Conservation (phyloP, 1,284 basidiomycete species). For the Ceratobasidium sp. region DNA sequence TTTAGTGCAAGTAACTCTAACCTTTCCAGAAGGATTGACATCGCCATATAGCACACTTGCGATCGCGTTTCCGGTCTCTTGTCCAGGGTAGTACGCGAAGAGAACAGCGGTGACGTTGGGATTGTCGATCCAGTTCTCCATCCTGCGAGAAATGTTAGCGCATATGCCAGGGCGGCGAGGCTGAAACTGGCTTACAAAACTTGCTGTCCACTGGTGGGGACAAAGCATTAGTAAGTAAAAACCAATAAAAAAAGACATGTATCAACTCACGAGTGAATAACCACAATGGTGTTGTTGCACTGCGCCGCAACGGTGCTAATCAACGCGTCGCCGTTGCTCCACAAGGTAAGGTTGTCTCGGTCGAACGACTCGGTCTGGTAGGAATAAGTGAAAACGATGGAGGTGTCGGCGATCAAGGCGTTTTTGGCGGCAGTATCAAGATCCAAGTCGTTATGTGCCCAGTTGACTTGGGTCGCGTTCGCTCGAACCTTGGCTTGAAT, state of each 20-base stretch:
- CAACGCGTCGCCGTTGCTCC: constrained; percentile 74
- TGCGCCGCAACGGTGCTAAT: constrained; percentile 51
- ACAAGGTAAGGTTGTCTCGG: constrained; percentile 81
- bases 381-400: constrained; percentile 76
- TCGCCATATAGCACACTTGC: constrained; percentile 54
- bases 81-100: constrained; percentile 55
- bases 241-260: constrained; percentile 40
- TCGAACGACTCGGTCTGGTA: constrained; percentile 83
- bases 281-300: constrained; percentile 59
- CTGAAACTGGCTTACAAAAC: constrained; percentile 39
- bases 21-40: constrained; percentile 57
- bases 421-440: constrained; percentile 51
- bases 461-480: constrained; percentile 63
- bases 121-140: constrained; percentile 56
- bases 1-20: not conserved
- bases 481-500: constrained; percentile 64
- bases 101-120: constrained; percentile 47
- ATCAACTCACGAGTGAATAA: constrained; percentile 55
- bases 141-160: constrained; percentile 59
- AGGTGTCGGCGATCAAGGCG: constrained; percentile 66
- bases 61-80: constrained; percentile 59
- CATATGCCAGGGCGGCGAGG: constrained; percentile 56
- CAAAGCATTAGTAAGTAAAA: constrained; percentile 64
- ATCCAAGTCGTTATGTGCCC: constrained; percentile 48
- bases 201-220: constrained; percentile 71